phyloP scores from a whole-genome alignment of 148 eudicot species.

The Beta vulgaris region DNA sequence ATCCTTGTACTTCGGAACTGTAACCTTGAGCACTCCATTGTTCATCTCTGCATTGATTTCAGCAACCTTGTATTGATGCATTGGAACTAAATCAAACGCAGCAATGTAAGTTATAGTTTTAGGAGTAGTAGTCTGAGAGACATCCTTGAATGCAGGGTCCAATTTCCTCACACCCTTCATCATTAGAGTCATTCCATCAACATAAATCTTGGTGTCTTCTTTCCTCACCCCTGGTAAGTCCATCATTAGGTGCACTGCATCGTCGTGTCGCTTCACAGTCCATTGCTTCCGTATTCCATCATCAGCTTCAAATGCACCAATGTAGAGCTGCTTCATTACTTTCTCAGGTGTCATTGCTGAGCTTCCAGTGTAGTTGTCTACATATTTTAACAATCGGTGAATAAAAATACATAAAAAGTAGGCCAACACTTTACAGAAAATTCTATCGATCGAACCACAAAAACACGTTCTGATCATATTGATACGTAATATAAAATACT shows the following conservation, averaged over 20 bases:
- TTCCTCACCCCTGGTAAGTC: conserved; percentile 22
- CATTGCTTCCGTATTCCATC: background rate
- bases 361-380: background rate
- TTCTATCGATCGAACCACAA: no score
- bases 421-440: no score
- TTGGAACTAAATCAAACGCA: background rate
- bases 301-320: no score
- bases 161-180: background rate
- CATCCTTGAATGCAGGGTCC: background rate
- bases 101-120: background rate
- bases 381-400: background rate
- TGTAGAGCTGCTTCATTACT: background rate
- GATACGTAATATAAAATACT: no score
- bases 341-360: background rate
- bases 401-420: no score
- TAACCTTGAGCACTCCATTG: conserved; percentile 20
- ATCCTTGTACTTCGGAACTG: conserved; percentile 15
- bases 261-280: background rate
- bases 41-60: conserved; percentile 14
- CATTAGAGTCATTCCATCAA: background rate
- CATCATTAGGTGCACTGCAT: conserved; percentile 2
- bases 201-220: conserved; percentile 7
- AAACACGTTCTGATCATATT: no score
- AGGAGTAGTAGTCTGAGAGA: background rate
- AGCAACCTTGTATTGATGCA: background rate